phyloP scores from a whole-genome alignment of 164 flowering plant genomes.

The Vitis labrusca region DNA sequence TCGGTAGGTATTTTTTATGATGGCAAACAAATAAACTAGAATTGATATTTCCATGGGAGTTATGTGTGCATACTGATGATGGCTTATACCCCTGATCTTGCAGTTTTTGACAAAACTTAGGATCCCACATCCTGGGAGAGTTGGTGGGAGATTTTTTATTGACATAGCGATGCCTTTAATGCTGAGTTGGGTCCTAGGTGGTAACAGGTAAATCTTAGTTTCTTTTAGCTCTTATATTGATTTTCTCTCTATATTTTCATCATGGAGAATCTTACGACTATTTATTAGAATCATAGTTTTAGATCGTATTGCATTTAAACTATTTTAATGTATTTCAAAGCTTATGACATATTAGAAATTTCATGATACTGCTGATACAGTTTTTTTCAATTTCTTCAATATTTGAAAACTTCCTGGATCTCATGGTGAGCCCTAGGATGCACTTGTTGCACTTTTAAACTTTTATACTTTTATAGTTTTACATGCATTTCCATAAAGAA shows the following conservation, averaged over 20 bases:
- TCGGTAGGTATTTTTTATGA: slow-evolving; percentile 50
- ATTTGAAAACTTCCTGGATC: no score
- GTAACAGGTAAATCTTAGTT: slow-evolving; percentile 65
- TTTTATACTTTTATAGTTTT: no score
- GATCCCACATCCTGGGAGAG: slow-evolving; percentile 96
- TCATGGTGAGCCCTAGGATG: no score
- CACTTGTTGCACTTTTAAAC: no score
- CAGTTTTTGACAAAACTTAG: slow-evolving; percentile 81
- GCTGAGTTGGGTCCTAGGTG: slow-evolving; percentile 91
- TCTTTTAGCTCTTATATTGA: background rate
- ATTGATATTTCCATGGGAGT: background rate
- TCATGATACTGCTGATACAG: no score
- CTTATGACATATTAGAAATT: no score
- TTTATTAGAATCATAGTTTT: no score
- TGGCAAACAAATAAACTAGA: background rate
- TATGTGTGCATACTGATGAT: slow-evolving; percentile 8
- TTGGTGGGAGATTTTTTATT: slow-evolving; percentile 82
- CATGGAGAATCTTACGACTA: background rate
- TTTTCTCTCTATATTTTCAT: slow-evolving; percentile 1
- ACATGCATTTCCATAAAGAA: no score
- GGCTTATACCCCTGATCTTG: slow-evolving; percentile 12
- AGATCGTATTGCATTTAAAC: no score
- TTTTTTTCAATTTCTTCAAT: no score
- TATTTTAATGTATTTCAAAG: no score
- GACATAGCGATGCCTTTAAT: slow-evolving; percentile 75